Conservation (phyloP, 202 grass and related monocot genomes). For the Tripidium arundinaceum region DNA sequence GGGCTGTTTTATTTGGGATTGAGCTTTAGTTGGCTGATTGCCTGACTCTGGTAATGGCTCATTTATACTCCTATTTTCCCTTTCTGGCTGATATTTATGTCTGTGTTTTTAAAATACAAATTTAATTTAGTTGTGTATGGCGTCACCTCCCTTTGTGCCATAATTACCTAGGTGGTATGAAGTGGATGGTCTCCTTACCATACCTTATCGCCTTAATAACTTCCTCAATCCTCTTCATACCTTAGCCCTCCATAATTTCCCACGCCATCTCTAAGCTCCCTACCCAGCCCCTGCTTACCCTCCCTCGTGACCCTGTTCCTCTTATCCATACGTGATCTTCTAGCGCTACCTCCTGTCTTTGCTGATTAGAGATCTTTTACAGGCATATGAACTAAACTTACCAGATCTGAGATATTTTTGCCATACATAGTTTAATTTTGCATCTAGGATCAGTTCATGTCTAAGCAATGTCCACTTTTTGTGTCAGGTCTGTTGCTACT, state of each 20-base stretch:
- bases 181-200: neutral
- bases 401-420: neutral
- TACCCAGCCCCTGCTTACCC: neutral
- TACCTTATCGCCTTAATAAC: neutral
- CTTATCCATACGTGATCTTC: neutral
- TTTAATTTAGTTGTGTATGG: neutral
- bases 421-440: neutral
- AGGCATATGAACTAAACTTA: conserved; percentile 11
- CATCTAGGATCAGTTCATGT: neutral
- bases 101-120: neutral
- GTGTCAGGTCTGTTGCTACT: neutral
- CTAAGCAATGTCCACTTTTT: neutral
- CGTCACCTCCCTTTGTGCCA: neutral
- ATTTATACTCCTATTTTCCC: neutral
- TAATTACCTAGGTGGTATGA: neutral
- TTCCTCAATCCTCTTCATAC: neutral
- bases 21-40: neutral
- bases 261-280: neutral
- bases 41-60: neutral
- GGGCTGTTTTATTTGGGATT: neutral
- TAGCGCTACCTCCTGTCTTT: neutral
- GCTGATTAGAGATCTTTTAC: conserved; percentile 17
- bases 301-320: neutral
- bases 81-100: conserved; percentile 2
- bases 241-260: neutral